Evolutionary conservation across 768 basidiomycete genomes (phyloP).

Genomic region (Cantharellus anzutake): DNA sequence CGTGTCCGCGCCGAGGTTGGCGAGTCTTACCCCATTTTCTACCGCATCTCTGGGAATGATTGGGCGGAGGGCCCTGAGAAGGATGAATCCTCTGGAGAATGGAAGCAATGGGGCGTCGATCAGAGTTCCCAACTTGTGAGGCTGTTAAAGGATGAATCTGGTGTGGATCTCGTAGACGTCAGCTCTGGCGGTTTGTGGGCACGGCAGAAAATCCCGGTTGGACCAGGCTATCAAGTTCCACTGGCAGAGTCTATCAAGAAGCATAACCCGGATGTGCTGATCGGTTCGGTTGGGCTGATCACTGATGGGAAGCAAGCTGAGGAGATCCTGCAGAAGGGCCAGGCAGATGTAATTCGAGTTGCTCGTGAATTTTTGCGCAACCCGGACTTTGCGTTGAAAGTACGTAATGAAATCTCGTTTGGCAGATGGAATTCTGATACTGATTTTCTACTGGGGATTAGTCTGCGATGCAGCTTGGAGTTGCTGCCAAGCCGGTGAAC

Average conservation of each 20-base stretch:
- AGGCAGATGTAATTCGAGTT: conserved; percentile 49
- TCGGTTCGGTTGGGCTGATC: conserved; percentile 59
- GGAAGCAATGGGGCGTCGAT: conserved; percentile 58
- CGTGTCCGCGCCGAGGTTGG: conserved; percentile 37
- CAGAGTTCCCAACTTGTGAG: conserved; percentile 44
- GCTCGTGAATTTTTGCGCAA: conserved; percentile 48
- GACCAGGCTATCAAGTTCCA: conserved; percentile 48
- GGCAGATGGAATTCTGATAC: no score
- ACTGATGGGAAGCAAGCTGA: conserved; percentile 44
- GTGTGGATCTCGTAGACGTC: conserved; percentile 58
- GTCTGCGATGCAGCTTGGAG: conserved; percentile 44
- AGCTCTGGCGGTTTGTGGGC: conserved; percentile 48
- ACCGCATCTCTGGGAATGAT: conserved; percentile 47
- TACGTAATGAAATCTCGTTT: background rate
- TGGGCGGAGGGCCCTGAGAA: conserved; percentile 43
- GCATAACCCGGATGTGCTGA: conserved; percentile 32
- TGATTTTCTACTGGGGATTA: background rate
- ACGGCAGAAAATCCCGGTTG: conserved; percentile 35
- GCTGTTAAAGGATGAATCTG: conserved; percentile 32
- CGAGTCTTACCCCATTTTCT: conserved; percentile 45
- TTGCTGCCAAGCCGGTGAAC: conserved; percentile 45
- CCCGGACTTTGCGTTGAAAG: conserved; percentile 30
- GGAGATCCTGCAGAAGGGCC: conserved; percentile 39
- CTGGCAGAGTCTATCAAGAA: conserved; percentile 50
- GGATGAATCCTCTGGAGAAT: conserved; percentile 30